Evolutionary conservation across 495 filamentous ascomycete species (phyloP).

Genomic region (Annulohypoxylon bovei): DNA sequence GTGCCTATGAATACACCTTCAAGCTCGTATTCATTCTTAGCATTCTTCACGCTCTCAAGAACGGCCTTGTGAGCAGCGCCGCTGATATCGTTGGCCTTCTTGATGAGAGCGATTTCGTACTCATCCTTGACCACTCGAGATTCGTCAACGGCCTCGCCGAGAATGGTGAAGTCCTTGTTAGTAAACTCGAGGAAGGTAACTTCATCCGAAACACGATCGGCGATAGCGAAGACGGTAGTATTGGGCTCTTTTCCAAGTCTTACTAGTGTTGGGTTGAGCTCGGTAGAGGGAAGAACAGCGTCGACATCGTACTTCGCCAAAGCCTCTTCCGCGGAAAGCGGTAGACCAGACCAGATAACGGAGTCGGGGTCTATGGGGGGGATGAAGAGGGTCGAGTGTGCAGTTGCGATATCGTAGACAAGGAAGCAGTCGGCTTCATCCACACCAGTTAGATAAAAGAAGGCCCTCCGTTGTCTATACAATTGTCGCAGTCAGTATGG

Average conservation of each 20-base stretch:
- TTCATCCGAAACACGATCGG: conserved; percentile 71
- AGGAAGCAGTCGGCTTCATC: conserved; percentile 81
- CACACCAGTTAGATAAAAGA: conserved; percentile 96
- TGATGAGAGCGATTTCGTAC: conserved; percentile 85
- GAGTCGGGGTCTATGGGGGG: conserved; percentile 86
- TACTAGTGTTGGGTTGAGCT: conserved; percentile 73
- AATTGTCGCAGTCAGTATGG: conserved; percentile 29
- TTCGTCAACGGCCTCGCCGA: conserved; percentile 82
- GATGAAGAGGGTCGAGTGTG: conserved; percentile 87
- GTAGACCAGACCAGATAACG: conserved; percentile 97
- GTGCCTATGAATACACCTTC: conserved; percentile 78
- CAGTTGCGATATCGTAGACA: conserved; percentile 77
- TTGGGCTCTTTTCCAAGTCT: conserved; percentile 56
- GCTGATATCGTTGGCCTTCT: conserved; percentile 84
- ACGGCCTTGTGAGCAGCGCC: conserved; percentile 78
- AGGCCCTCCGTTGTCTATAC: conserved; percentile 83
- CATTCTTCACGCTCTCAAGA: conserved; percentile 69
- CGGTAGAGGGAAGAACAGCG: conserved; percentile 71
- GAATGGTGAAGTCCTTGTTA: conserved; percentile 64
- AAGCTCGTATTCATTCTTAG: conserved; percentile 82
- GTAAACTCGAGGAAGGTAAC: conserved; percentile 72
- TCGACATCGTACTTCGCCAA: conserved; percentile 84
- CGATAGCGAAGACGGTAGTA: conserved; percentile 73
- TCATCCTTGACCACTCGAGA: conserved; percentile 82
- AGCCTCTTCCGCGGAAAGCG: conserved; percentile 79